Evolutionary conservation across 2,329 filamentous ascomycete genomes (phyloP).

Genomic region (Furcasterigmium furcatum): DNA sequence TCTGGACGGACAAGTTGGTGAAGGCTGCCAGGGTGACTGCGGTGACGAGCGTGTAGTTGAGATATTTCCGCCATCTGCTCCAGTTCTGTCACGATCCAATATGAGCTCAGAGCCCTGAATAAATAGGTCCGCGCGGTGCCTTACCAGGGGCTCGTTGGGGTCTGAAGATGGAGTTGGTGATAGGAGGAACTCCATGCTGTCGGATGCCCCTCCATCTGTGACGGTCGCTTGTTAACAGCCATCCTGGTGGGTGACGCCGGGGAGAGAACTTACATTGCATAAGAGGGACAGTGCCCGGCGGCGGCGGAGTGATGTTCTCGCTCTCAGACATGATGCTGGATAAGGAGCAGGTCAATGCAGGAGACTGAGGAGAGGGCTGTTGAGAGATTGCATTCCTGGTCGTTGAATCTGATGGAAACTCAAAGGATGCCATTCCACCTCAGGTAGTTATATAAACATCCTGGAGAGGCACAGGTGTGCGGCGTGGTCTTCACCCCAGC

Average conservation of each 20-base stretch:
- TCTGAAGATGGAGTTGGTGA: constrained; percentile 13
- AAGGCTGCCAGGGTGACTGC: constrained; percentile 23
- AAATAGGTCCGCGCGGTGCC: too few species aligned
- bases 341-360: too few species aligned
- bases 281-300: constrained; percentile 9
- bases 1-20: constrained; percentile 19
- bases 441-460: too few species aligned
- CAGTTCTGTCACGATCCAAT: constrained; percentile 20
- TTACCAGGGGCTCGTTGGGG: constrained; percentile 26
- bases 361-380: too few species aligned
- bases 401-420: too few species aligned
- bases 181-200: constrained; percentile 4
- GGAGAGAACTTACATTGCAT: constrained; percentile 1
- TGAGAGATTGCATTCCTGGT: too few species aligned
- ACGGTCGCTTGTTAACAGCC: too few species aligned
- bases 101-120: background rate
- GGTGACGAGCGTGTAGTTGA: constrained; percentile 22
- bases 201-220: constrained; percentile 3
- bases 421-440: too few species aligned
- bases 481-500: too few species aligned
- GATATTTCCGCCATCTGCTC: constrained; percentile 20
- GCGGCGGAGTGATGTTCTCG: background rate
- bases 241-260: too few species aligned
- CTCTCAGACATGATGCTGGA: background rate
- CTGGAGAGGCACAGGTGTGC: too few species aligned